These are phyloP conservation scores for Penicillium sp. DNA, from an alignment of 2,329 filamentous ascomycete species.

Conservation along the genomic window DNA sequence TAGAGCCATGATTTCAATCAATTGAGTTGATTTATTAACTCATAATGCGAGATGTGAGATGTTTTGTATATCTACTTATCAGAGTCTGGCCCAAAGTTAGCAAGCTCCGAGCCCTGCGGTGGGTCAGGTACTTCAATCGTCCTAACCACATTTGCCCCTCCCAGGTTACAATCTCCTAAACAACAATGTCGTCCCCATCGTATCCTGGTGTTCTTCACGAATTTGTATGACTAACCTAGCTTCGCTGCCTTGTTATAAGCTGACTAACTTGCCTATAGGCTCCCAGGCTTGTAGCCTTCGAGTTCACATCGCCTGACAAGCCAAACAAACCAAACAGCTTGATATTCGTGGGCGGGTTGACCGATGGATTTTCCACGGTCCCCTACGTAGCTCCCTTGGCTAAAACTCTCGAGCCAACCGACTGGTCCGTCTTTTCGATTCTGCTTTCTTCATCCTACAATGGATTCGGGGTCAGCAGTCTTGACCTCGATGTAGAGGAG, in stretches of 20 bases:
- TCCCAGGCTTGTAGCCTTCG: constrained; percentile 42
- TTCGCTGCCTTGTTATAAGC: background rate
- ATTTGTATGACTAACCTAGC: constrained; percentile 30
- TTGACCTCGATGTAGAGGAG: constrained; percentile 56
- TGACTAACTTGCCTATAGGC: constrained; percentile 29
- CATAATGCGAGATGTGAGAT: no score
- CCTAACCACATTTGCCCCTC: background rate
- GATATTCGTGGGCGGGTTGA: constrained; percentile 60
- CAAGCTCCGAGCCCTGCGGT: background rate
- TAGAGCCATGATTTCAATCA: no score
- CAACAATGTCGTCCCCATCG: constrained; percentile 9
- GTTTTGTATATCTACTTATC: background rate
- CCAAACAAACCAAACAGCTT: constrained; percentile 48
- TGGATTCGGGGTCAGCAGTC: constrained; percentile 55
- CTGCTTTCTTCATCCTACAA: constrained; percentile 54
- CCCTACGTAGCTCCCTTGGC: constrained; percentile 54
- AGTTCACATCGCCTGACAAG: constrained; percentile 31
- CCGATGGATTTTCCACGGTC: constrained; percentile 57
- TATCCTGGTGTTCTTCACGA: constrained; percentile 36
- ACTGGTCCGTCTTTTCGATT: constrained; percentile 55
- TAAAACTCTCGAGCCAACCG: constrained; percentile 45
- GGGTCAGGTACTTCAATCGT: background rate
- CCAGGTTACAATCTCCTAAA: background rate
- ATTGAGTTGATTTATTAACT: no score
- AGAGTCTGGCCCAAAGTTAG: background rate